Conservation (phyloP, 139 green algal genomes). For the Yamagishiella unicocca region DNA sequence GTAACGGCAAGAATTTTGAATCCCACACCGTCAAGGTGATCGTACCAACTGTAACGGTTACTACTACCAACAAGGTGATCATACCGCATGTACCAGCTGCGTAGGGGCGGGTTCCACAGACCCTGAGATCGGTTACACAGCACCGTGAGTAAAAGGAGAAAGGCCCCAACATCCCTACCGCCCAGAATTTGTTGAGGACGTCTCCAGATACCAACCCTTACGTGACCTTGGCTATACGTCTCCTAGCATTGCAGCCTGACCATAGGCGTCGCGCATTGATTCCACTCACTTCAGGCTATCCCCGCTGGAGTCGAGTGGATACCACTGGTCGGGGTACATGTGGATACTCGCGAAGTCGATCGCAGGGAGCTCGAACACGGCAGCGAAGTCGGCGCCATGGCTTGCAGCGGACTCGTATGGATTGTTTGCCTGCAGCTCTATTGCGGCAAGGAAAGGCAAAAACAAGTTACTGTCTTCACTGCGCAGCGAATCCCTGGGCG, state of each 20-base stretch:
- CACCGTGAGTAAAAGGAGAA: no score
- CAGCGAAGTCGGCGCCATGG: slow-evolving; percentile 75
- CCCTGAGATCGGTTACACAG: not conserved
- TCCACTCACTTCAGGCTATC: not conserved
- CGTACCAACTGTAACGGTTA: not conserved
- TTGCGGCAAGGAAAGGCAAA: not conserved
- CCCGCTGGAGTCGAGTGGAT: not conserved
- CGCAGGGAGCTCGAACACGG: slow-evolving; percentile 50
- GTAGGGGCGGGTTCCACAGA: not conserved
- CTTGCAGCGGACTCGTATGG: slow-evolving; percentile 58
- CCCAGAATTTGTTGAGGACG: no score
- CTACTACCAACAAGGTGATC: not conserved
- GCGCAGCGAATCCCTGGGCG: no score
- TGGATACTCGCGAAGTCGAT: slow-evolving; percentile 82
- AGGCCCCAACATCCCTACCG: no score
- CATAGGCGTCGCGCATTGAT: not conserved
- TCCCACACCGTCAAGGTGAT: no score
- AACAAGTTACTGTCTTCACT: no score
- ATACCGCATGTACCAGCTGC: not conserved
- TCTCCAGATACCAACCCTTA: no score
- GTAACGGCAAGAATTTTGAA: no score
- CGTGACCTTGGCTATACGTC: not conserved
- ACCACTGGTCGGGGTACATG: slow-evolving; percentile 82
- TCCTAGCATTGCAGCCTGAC: not conserved
- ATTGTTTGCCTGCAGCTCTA: slow-evolving; percentile 66